phyloP scores from a whole-genome alignment of 257 asterid species.

The Lycium barbarum region DNA sequence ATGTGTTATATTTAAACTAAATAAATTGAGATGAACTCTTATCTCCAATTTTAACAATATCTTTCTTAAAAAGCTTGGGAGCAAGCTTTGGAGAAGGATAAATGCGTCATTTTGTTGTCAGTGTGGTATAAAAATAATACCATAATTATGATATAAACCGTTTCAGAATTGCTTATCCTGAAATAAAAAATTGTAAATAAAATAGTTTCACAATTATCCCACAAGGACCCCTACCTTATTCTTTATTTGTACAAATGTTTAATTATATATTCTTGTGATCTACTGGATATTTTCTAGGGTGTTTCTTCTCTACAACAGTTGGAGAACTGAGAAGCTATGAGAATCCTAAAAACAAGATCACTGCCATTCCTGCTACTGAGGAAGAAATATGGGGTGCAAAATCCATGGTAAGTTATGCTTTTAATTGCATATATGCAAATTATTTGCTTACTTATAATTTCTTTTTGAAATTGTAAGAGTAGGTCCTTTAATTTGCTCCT shows the following conservation, averaged over 20 bases:
- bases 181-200: too few relatives aligned
- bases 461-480: background rate
- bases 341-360: conserved; percentile 90
- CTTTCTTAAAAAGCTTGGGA: too few relatives aligned
- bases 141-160: too few relatives aligned
- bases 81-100: too few relatives aligned
- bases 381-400: conserved; percentile 98
- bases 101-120: too few relatives aligned
- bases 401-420: conserved; percentile 66
- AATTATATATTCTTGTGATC: background rate
- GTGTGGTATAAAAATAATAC: too few relatives aligned
- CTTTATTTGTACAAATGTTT: background rate
- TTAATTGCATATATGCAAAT: background rate
- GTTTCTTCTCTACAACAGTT: conserved; percentile 81
- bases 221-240: background rate
- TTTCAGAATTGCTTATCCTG: background rate
- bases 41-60: too few relatives aligned
- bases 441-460: background rate
- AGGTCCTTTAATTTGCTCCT: background rate
- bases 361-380: conserved; percentile 87
- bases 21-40: too few relatives aligned
- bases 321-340: conserved; percentile 90
- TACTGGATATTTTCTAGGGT: conserved; percentile 54
- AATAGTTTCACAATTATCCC: too few relatives aligned
- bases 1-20: background rate